Evolutionary conservation across 2,329 filamentous ascomycete genomes (phyloP).

Genomic region (Alternaria incomplexa): DNA sequence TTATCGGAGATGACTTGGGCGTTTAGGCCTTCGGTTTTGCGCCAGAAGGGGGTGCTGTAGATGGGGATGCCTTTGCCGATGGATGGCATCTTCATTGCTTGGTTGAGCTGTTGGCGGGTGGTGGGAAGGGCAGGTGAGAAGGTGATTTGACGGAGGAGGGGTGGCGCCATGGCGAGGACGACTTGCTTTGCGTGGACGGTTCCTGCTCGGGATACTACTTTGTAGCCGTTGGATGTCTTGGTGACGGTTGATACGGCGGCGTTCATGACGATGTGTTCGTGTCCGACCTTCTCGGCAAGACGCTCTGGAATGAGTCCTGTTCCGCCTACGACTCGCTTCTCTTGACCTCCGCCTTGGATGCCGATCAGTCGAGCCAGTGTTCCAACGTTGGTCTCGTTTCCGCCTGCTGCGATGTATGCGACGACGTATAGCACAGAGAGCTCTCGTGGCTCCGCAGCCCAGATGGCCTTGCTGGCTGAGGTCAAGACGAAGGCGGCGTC

Average conservation of each 20-base stretch:
- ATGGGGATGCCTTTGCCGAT: constrained; percentile 61
- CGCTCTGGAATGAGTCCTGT: constrained; percentile 26
- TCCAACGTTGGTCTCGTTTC: constrained; percentile 23
- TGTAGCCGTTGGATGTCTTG: constrained; percentile 16
- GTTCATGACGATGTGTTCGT: constrained; percentile 21
- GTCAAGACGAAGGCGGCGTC: constrained; percentile 18
- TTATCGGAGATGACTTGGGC: constrained; percentile 44
- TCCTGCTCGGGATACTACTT: constrained; percentile 18
- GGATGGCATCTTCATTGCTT: constrained; percentile 52
- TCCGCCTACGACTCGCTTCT: constrained; percentile 27
- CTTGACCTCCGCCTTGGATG: constrained; percentile 21
- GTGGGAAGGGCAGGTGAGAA: constrained; percentile 57
- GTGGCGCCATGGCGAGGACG: constrained; percentile 58
- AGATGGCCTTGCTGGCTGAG: constrained; percentile 17
- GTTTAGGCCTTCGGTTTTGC: constrained; percentile 47
- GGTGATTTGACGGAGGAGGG: constrained; percentile 53
- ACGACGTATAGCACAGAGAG: constrained; percentile 25
- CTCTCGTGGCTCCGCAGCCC: constrained; percentile 18
- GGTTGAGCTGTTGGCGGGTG: constrained; percentile 47
- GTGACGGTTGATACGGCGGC: constrained; percentile 21
- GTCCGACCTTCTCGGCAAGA: constrained; percentile 21
- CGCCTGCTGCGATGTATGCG: constrained; percentile 26
- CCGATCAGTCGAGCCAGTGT: constrained; percentile 16
- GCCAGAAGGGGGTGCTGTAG: constrained; percentile 58
- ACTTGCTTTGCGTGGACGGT: constrained; percentile 52